phyloP scores from a whole-genome alignment of 176 grass and related monocot species.

The Tuctoria greenei region DNA sequence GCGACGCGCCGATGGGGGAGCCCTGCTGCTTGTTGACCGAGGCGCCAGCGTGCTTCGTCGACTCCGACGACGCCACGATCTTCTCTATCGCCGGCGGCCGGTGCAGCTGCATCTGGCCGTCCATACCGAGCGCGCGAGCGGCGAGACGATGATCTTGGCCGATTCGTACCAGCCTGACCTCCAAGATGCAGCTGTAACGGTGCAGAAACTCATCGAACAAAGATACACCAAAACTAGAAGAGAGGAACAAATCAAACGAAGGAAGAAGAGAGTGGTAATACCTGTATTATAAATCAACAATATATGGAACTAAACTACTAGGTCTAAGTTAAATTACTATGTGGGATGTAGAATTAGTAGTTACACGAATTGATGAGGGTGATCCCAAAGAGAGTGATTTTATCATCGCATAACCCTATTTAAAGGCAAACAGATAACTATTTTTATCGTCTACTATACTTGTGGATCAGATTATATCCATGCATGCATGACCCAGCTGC shows the following conservation, averaged over 20 bases:
- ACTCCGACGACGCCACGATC: slow-evolving; percentile 22
- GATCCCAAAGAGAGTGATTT: slow-evolving; percentile 30
- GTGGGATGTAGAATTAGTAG: slow-evolving; percentile 30
- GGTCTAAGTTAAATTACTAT: slow-evolving; percentile 38
- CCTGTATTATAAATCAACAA: slow-evolving; percentile 18
- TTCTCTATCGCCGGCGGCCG: slow-evolving; percentile 25
- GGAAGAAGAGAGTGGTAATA: not conserved
- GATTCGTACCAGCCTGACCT: slow-evolving; percentile 2
- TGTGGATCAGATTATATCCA: slow-evolving; percentile 29
- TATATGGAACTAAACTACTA: slow-evolving; percentile 26
- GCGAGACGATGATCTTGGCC: not conserved
- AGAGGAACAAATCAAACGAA: not conserved
- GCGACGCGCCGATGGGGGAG: not conserved
- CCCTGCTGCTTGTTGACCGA: not conserved
- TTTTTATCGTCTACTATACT: slow-evolving; percentile 38
- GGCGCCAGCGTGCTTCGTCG: not conserved
- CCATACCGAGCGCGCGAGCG: slow-evolving; percentile 27
- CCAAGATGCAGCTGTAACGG: not conserved
- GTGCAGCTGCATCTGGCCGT: slow-evolving; percentile 33
- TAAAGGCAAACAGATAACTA: slow-evolving; percentile 32
- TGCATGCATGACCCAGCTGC: slow-evolving; percentile 15
- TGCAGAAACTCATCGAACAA: not conserved
- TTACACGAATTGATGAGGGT: slow-evolving; percentile 11
- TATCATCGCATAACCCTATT: slow-evolving; percentile 23
- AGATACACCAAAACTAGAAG: not conserved